A percentile compares a stretch with the other conserved stretches of the same genome.
phyloP scores from a whole-genome alignment of 23 red algal species.

The Chondrus crispus region DNA sequence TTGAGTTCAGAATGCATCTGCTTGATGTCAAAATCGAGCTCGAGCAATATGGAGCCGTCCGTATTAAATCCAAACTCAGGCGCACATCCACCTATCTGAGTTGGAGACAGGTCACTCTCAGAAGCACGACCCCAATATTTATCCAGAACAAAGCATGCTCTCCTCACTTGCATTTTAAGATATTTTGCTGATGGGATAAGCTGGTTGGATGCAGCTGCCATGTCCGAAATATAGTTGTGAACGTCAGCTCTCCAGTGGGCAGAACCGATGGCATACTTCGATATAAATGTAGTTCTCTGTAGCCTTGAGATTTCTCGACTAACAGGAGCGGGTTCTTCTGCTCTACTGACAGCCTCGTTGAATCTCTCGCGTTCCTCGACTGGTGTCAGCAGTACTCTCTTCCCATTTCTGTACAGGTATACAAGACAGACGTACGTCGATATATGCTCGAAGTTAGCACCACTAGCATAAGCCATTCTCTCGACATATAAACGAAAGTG shows the following conservation, averaged over 20 bases:
- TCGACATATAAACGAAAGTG: no score
- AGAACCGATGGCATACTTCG: not conserved
- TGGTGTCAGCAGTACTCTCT: no score
- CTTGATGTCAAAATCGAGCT: not conserved
- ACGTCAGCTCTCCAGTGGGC: not conserved
- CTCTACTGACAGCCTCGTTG: no score
- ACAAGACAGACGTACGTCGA: no score
- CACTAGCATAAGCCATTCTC: no score
- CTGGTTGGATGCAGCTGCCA: not conserved
- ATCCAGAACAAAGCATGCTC: not conserved
- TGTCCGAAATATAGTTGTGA: not conserved
- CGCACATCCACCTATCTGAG: not conserved
- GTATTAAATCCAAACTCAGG: not conserved
- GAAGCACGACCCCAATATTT: not conserved
- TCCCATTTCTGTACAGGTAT: no score
- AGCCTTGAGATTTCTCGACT: no score
- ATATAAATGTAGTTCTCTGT: not conserved
- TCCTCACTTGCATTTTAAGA: not conserved
- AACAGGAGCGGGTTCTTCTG: no score
- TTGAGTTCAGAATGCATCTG: not conserved
- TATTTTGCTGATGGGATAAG: not conserved
- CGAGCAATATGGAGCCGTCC: not conserved
- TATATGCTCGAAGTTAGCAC: no score
- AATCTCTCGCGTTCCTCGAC: no score
- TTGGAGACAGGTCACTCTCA: not conserved